These are phyloP conservation scores for Ogataea zsoltii DNA, from an alignment of 805 yeast species.

Conservation along the genomic window DNA sequence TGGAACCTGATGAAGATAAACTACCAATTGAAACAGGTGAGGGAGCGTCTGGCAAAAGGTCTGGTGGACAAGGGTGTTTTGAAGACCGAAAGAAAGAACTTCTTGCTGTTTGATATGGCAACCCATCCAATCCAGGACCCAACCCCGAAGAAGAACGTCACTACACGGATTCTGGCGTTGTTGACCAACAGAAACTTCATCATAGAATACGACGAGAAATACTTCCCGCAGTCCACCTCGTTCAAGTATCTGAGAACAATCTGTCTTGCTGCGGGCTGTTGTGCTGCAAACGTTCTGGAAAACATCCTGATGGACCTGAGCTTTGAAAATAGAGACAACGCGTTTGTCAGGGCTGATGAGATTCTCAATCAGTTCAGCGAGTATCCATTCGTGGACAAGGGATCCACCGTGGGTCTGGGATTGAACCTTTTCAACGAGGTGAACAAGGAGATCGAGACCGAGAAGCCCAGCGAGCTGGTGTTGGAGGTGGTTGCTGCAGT, in stretches of 20 bases:
- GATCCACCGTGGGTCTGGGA: conserved; percentile 68
- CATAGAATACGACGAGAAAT: conserved; percentile 53
- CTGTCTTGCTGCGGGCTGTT: conserved; percentile 81
- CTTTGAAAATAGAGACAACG: conserved; percentile 88
- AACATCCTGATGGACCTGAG: conserved; percentile 75
- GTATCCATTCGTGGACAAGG: conserved; percentile 67
- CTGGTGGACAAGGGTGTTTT: conserved; percentile 95
- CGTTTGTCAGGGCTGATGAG: conserved; percentile 94
- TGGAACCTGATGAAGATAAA: conserved; percentile 95
- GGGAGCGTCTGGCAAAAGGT: conserved; percentile 95
- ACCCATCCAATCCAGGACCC: conserved; percentile 95
- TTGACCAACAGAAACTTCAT: conserved; percentile 72
- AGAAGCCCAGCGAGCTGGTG: conserved; percentile 57
- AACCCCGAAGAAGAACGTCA: conserved; percentile 77
- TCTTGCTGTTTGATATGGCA: conserved; percentile 95
- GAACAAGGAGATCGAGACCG: conserved; percentile 50
- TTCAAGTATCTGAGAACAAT: conserved; percentile 76
- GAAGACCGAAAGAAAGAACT: conserved; percentile 93
- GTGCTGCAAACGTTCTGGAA: conserved; percentile 95
- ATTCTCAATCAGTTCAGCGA: conserved; percentile 78
- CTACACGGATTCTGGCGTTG: conserved; percentile 66
- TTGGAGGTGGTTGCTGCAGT: conserved; percentile 94
- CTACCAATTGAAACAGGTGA: conserved; percentile 94
- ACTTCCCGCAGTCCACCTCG: conserved; percentile 68
- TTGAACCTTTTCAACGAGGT: conserved; percentile 60